A percentile compares a stretch with the other conserved stretches of the same genome.
These are phyloP conservation scores for Fusarium papillatum DNA, from an alignment of 2,329 filamentous ascomycete species.

Conservation along the genomic window DNA sequence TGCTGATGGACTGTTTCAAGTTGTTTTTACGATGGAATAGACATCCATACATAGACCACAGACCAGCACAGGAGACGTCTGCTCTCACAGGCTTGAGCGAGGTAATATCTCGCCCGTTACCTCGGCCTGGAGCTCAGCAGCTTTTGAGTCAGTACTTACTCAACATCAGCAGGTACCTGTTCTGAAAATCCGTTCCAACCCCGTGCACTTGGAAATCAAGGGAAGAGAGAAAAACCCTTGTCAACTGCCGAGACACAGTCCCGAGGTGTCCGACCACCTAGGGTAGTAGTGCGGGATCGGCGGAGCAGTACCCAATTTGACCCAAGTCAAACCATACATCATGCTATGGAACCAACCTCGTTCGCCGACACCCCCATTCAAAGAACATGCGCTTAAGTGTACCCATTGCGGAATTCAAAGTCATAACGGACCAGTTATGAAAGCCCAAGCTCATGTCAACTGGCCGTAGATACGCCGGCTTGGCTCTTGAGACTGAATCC, in stretches of 20 bases:
- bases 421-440: not conserved
- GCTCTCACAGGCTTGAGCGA: not conserved
- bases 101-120: not conserved
- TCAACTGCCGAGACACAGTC: constrained; percentile 30
- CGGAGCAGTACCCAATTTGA: constrained; percentile 10
- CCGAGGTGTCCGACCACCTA: constrained; percentile 15
- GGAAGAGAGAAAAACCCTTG: not conserved
- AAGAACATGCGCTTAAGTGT: not conserved
- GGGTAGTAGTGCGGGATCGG: constrained; percentile 27
- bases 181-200: not conserved
- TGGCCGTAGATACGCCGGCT: not conserved
- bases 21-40: no score
- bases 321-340: constrained; percentile 5
- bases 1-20: not conserved
- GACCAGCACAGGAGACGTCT: not conserved
- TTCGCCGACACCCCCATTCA: not conserved
- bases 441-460: not conserved
- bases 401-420: not conserved
- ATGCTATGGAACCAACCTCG: constrained; percentile 2
- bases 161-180: not conserved
- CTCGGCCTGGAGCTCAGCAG: not conserved
- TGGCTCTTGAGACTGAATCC: constrained; percentile 16
- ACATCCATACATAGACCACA: not conserved
- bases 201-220: not conserved
- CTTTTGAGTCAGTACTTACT: not conserved